Conservation (phyloP, 2,329 filamentous ascomycete genomes). For the Coleophoma cylindrospora region DNA sequence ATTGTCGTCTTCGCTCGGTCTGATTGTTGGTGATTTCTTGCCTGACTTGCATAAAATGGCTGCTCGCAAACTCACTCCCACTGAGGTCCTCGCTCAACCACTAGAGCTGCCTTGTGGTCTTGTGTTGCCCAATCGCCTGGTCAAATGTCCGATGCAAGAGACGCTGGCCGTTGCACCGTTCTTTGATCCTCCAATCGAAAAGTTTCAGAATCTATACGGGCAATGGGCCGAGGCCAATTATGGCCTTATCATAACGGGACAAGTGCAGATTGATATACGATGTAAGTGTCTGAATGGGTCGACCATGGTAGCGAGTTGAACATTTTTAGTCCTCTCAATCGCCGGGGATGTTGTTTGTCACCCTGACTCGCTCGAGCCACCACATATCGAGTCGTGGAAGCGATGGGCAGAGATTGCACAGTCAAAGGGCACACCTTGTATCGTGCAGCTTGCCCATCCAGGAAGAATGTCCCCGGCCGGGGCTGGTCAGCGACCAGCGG, state of each 20-base stretch:
- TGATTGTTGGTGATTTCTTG: neutral
- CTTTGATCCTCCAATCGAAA: conserved; percentile 26
- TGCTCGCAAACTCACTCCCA: conserved; percentile 3
- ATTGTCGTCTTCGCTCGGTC: neutral
- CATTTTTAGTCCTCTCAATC: conserved; percentile 10
- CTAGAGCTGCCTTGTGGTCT: conserved; percentile 10
- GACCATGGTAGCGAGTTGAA: neutral
- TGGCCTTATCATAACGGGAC: conserved; percentile 36
- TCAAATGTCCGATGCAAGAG: conserved; percentile 28
- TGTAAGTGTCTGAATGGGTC: conserved; percentile 10
- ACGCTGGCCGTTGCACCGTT: conserved; percentile 24
- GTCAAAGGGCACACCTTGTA: conserved; percentile 32
- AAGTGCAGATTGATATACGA: conserved; percentile 38
- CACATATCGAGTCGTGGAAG: conserved; percentile 24
- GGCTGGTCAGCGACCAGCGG: conserved; percentile 30
- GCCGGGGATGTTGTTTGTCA: too few relatives aligned
- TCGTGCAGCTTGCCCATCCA: conserved; percentile 39
- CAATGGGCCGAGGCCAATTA: conserved; percentile 34
- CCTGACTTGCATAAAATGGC: neutral
- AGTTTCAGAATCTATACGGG: conserved; percentile 31
- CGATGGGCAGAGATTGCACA: conserved; percentile 29
- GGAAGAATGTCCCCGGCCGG: conserved; percentile 36
- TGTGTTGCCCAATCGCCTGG: conserved; percentile 9
- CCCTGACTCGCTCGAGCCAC: conserved; percentile 14
- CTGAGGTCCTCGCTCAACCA: conserved; percentile 6